Conservation (phyloP, 1,139 yeast genomes). For the Taphrina wiesneri region DNA sequence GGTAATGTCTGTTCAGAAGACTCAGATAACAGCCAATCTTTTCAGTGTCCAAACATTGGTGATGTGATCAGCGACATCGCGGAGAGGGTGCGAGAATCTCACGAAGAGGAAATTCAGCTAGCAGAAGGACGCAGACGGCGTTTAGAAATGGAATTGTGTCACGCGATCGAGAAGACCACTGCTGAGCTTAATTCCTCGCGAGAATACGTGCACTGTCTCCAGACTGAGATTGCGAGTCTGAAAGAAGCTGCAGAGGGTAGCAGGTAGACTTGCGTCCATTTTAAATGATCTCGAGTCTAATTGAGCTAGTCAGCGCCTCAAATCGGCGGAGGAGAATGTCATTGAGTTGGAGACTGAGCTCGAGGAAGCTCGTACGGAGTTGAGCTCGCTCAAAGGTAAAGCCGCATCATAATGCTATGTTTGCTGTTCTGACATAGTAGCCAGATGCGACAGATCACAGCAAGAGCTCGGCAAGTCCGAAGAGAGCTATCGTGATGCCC, state of each 20-base stretch:
- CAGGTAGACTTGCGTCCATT: background rate
- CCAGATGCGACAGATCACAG: background rate
- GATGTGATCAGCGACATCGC: slow-evolving; percentile 2
- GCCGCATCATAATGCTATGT: background rate
- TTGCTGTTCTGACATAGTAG: background rate
- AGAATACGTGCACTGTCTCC: background rate
- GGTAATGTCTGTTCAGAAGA: background rate
- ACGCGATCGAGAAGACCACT: slow-evolving; percentile 1
- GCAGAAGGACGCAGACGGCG: background rate
- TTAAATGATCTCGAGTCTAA: background rate
- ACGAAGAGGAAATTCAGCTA: background rate
- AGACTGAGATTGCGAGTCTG: background rate
- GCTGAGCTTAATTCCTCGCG: background rate
- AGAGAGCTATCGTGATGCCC: background rate
- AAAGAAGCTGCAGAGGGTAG: background rate
- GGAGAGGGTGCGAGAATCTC: background rate
- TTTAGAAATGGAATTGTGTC: background rate
- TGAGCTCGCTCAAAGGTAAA: background rate
- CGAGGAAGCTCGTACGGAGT: background rate
- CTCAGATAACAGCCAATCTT: background rate
- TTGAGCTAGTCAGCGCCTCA: background rate
- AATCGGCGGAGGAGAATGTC: background rate
- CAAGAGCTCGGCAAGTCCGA: background rate
- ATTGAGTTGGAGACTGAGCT: background rate
- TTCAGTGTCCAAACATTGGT: background rate